phyloP scores from a whole-genome alignment of 495 filamentous ascomycete species.

The Penicillium taxi region DNA sequence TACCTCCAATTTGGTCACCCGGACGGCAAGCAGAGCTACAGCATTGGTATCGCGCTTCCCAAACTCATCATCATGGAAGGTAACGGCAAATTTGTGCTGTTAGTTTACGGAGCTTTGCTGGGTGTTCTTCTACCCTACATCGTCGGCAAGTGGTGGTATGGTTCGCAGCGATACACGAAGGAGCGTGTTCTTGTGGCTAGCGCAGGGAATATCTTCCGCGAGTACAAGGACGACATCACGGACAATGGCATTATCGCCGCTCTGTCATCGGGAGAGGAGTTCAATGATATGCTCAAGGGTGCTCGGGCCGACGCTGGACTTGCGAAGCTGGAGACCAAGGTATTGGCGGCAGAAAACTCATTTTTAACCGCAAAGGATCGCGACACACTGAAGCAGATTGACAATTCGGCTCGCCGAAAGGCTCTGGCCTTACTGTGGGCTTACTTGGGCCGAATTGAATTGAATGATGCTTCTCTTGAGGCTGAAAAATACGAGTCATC shows the following conservation, averaged over 20 bases:
- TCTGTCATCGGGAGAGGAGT: slow-evolving; percentile 78
- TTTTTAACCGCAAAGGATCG: slow-evolving; percentile 48
- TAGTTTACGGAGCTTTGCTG: slow-evolving; percentile 78
- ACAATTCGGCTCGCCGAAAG: slow-evolving; percentile 71
- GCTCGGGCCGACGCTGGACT: slow-evolving; percentile 66
- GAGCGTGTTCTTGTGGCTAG: slow-evolving; percentile 86
- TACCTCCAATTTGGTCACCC: slow-evolving; percentile 92
- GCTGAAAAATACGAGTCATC: slow-evolving; percentile 71
- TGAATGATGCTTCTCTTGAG: slow-evolving; percentile 62
- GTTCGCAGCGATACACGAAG: slow-evolving; percentile 81
- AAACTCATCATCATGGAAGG: slow-evolving; percentile 88
- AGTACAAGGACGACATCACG: slow-evolving; percentile 75
- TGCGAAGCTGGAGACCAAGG: slow-evolving; percentile 70
- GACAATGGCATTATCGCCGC: slow-evolving; percentile 72
- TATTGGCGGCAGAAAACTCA: slow-evolving; percentile 51
- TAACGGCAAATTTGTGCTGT: slow-evolving; percentile 88
- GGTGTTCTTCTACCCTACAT: slow-evolving; percentile 87
- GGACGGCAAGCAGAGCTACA: slow-evolving; percentile 95
- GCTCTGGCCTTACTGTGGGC: slow-evolving; percentile 89
- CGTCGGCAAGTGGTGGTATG: slow-evolving; percentile 98
- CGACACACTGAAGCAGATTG: slow-evolving; percentile 57
- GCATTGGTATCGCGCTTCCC: slow-evolving; percentile 93
- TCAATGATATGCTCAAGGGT: slow-evolving; percentile 61
- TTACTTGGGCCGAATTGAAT: slow-evolving; percentile 78
- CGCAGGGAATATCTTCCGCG: slow-evolving; percentile 85